Percentiles rank a stretch among this genome's conserved stretches.
phyloP scores from a whole-genome alignment of 495 filamentous ascomycete genomes.

The Talaromyces nanjingensis region DNA sequence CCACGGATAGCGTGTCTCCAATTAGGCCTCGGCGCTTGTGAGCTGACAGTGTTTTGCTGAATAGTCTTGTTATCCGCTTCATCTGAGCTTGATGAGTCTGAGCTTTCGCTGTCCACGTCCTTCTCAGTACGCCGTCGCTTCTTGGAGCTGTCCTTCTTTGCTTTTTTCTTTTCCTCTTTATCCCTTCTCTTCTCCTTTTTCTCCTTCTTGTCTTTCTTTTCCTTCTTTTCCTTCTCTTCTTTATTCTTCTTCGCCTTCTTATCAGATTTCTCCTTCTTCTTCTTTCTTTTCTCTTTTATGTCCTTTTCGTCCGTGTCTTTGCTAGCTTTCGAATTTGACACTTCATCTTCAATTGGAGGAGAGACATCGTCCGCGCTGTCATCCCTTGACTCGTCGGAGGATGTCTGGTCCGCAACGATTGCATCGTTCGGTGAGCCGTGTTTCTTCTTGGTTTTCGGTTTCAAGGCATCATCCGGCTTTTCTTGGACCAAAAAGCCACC shows the following conservation, averaged over 20 bases:
- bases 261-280: conserved; percentile 28
- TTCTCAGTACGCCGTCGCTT: conserved; percentile 36
- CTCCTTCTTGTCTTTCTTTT: conserved; percentile 38
- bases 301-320: conserved; percentile 5
- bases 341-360: conserved; percentile 1
- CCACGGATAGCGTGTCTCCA: conserved; percentile 58
- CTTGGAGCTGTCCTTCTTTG: conserved; percentile 39
- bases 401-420: neutral
- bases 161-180: conserved; percentile 37
- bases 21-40: conserved; percentile 37
- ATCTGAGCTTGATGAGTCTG: conserved; percentile 15
- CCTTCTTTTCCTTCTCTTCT: conserved; percentile 34
- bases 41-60: conserved; percentile 18
- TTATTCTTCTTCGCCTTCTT: conserved; percentile 16
- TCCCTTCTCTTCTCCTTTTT: conserved; percentile 16
- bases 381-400: neutral
- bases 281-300: conserved; percentile 25
- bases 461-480: conserved; percentile 28
- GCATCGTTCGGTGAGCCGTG: conserved; percentile 9
- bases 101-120: conserved; percentile 13
- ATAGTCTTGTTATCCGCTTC: conserved; percentile 17
- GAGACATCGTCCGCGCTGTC: neutral
- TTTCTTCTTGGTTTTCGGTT: conserved; percentile 5
- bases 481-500: conserved; percentile 75
- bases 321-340: conserved; percentile 10